Evolutionary conservation across 2,329 filamentous ascomycete species (phyloP).

Genomic region (Arthrinium puccinioides): DNA sequence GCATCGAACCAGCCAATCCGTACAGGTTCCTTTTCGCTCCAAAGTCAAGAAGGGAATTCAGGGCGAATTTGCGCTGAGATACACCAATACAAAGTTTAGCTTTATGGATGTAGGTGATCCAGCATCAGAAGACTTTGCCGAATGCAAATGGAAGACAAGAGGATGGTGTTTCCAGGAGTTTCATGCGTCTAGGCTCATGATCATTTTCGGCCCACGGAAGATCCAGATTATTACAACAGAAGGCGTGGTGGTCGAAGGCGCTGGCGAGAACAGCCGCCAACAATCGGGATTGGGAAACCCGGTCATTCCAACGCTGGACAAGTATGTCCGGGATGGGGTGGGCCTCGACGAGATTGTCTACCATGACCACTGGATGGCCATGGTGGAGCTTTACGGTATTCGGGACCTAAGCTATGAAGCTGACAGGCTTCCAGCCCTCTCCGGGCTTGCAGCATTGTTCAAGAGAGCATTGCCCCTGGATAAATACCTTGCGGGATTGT

Average conservation of each 20-base stretch:
- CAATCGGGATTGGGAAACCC: not conserved
- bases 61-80: not conserved
- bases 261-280: not conserved
- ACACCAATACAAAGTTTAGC: not conserved
- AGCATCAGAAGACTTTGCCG: not conserved
- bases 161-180: slow-evolving; percentile 1
- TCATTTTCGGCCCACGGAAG: not conserved
- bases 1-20: not conserved
- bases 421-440: not conserved
- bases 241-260: not conserved
- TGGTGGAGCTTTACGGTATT: not conserved
- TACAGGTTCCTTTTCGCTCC: not conserved
- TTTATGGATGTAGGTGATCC: not conserved
- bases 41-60: not conserved
- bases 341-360: not conserved
- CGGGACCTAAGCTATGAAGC: not conserved
- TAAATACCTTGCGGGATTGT: not conserved
- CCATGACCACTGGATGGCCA: not conserved
- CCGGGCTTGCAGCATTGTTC: not conserved
- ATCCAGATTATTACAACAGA: not conserved
- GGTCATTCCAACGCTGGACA: not conserved
- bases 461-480: not conserved
- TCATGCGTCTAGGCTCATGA: not conserved
- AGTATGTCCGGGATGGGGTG: not conserved
- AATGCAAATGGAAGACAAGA: not conserved